Evolutionary conservation across 1,284 basidiomycete species (phyloP).

Genomic region (Irpex sp.): DNA sequence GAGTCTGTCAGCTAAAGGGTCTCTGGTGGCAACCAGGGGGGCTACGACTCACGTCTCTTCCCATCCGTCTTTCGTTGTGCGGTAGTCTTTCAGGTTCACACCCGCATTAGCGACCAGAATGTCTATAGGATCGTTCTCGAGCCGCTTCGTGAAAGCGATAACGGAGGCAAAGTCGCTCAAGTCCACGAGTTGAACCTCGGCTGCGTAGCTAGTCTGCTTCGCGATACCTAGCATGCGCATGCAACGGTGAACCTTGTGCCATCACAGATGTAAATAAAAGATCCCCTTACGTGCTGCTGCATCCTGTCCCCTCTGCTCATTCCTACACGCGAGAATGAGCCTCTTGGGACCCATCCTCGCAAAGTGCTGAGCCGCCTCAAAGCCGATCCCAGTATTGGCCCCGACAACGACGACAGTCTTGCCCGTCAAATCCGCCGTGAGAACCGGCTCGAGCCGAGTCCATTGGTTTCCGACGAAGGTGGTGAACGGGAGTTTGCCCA

Average conservation of each 20-base stretch:
- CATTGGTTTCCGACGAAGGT: slow-evolving; percentile 7
- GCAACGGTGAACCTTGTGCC: not conserved
- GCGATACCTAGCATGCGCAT: slow-evolving; percentile 17
- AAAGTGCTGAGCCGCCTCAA: slow-evolving; percentile 28
- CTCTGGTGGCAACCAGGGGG: not conserved
- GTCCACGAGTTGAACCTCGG: slow-evolving; percentile 26
- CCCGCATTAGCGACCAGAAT: slow-evolving; percentile 30
- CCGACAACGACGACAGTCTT: slow-evolving; percentile 28
- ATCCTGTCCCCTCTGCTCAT: slow-evolving; percentile 17
- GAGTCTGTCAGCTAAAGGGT: not conserved
- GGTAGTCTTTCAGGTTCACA: slow-evolving; percentile 12
- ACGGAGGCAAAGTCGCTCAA: slow-evolving; percentile 24
- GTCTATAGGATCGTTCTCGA: slow-evolving; percentile 24
- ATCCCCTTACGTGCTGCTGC: slow-evolving; percentile 17
- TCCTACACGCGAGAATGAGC: slow-evolving; percentile 26
- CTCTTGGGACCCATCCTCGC: slow-evolving; percentile 26
- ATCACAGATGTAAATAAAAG: not conserved
- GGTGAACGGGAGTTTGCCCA: slow-evolving; percentile 8
- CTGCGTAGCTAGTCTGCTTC: slow-evolving; percentile 20
- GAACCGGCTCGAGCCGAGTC: slow-evolving; percentile 11
- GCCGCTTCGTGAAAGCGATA: slow-evolving; percentile 22
- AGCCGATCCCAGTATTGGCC: slow-evolving; percentile 30
- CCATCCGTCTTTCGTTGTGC: slow-evolving; percentile 24
- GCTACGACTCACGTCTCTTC: slow-evolving; percentile 21
- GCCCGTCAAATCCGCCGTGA: slow-evolving; percentile 22